Evolutionary conservation across 371 early-diverging fungal species (phyloP).

Genomic region (Sporodiniella umbellata): DNA sequence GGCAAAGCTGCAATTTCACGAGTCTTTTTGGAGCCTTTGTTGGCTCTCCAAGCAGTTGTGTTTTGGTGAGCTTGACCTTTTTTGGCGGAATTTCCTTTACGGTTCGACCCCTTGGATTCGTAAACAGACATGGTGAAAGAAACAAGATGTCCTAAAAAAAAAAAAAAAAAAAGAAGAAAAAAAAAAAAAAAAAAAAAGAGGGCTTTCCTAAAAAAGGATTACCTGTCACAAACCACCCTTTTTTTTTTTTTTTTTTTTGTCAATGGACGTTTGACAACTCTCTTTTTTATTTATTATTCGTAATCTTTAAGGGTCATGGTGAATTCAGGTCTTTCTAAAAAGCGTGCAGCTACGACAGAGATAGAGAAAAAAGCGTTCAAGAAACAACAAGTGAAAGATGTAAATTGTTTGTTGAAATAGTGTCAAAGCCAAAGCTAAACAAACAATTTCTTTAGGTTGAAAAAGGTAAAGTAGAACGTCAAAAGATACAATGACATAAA

Average conservation of each 20-base stretch:
- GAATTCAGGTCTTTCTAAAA: slow-evolving; percentile 3
- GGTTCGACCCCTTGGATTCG: slow-evolving; percentile 41
- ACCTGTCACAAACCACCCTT: background rate
- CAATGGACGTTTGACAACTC: background rate
- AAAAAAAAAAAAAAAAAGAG: slow-evolving; percentile 4
- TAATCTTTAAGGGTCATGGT: background rate
- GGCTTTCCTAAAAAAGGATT: slow-evolving; percentile 2
- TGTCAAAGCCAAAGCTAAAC: background rate
- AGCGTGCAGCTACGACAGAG: slow-evolving; percentile 11
- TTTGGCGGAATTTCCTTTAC: slow-evolving; percentile 69
- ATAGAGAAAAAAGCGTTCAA: slow-evolving; percentile 6
- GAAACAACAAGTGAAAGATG: too few relatives aligned
- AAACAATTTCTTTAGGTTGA: background rate
- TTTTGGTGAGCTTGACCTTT: slow-evolving; percentile 88
- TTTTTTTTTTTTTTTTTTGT: background rate
- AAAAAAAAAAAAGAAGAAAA: background rate
- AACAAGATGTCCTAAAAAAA: background rate
- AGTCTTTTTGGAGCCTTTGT: slow-evolving; percentile 81
- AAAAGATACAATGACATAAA: too few relatives aligned
- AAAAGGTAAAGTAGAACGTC: slow-evolving; percentile 1
- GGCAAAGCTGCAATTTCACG: slow-evolving; percentile 78
- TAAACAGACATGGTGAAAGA: slow-evolving; percentile 22
- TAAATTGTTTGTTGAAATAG: background rate
- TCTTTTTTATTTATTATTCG: background rate
- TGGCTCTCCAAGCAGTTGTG: slow-evolving; percentile 79